Percentiles rank a stretch among this genome's conserved stretches.
These are phyloP conservation scores for Collybia mongolica DNA, from an alignment of 768 basidiomycete species.

Conservation along the genomic window DNA sequence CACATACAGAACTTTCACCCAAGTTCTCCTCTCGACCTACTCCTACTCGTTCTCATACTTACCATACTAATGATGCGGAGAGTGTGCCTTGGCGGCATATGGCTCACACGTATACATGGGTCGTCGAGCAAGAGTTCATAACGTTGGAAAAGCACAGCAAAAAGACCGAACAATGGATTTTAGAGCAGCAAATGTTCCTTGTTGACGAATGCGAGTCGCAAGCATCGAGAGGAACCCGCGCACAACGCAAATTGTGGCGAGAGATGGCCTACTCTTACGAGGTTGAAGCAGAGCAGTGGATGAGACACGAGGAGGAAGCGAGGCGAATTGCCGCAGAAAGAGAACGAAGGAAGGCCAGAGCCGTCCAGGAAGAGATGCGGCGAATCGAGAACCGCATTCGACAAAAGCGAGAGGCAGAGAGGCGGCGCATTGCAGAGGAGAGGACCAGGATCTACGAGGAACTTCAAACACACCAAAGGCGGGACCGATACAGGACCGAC, in stretches of 20 bases:
- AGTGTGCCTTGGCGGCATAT: conserved; percentile 39
- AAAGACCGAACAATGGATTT: conserved; percentile 66
- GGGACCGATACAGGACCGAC: conserved; percentile 39
- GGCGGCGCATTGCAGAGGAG: conserved; percentile 46
- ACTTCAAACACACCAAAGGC: conserved; percentile 42
- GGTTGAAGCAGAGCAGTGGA: conserved; percentile 51
- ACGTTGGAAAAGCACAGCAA: conserved; percentile 41
- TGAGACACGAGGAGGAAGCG: conserved; percentile 46
- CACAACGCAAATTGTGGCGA: conserved; percentile 44
- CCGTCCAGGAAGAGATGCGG: conserved; percentile 53
- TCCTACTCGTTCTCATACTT: conserved; percentile 5
- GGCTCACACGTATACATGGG: conserved; percentile 46
- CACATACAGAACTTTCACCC: conserved; percentile 5
- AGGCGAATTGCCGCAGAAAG: conserved; percentile 42
- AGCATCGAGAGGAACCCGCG: neutral
- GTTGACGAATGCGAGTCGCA: conserved; percentile 14
- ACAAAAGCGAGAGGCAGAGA: conserved; percentile 49
- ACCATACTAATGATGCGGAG: conserved; percentile 7
- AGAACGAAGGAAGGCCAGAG: conserved; percentile 43
- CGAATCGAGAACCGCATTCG: conserved; percentile 54
- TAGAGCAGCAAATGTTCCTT: conserved; percentile 51
- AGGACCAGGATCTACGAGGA: conserved; percentile 34
- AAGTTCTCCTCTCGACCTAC: conserved; percentile 3
- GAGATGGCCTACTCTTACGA: conserved; percentile 52
- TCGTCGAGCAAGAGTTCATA: conserved; percentile 50